Evolutionary conservation across 1,139 yeast genomes (phyloP).

Genomic region (Geotrichum siamense): DNA sequence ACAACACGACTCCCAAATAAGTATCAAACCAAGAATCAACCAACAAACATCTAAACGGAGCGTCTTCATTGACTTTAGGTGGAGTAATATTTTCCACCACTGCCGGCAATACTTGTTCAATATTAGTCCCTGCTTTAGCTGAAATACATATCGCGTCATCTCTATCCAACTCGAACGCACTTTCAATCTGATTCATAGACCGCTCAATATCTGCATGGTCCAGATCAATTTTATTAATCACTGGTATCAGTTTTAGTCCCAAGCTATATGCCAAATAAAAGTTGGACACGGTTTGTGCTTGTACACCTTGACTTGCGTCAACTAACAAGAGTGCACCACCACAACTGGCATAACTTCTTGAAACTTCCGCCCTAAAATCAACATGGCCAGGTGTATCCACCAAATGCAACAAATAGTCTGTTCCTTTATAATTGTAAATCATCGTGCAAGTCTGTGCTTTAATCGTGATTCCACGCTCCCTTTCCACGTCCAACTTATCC

Average conservation of each 20-base stretch:
- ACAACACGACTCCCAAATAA: slow-evolving; percentile 85
- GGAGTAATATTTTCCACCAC: slow-evolving; percentile 72
- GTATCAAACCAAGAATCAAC: slow-evolving; percentile 98
- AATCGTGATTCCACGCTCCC: slow-evolving; percentile 93
- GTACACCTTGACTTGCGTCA: slow-evolving; percentile 95
- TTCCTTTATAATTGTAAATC: slow-evolving; percentile 65
- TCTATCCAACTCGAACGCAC: slow-evolving; percentile 69
- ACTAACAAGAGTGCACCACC: slow-evolving; percentile 88
- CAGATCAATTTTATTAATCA: slow-evolving; percentile 85
- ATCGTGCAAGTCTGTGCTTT: slow-evolving; percentile 95
- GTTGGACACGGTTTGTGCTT: slow-evolving; percentile 96
- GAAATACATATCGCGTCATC: slow-evolving; percentile 80
- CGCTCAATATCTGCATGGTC: slow-evolving; percentile 79
- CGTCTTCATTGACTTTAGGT: slow-evolving; percentile 48
- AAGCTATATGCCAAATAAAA: slow-evolving; percentile 83
- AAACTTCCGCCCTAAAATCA: slow-evolving; percentile 89
- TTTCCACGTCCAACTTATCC: slow-evolving; percentile 88
- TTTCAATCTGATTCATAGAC: slow-evolving; percentile 76
- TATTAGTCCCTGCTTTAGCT: slow-evolving; percentile 85
- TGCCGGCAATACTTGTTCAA: slow-evolving; percentile 67
- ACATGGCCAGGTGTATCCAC: slow-evolving; percentile 99
- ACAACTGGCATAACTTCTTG: slow-evolving; percentile 90
- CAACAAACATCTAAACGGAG: slow-evolving; percentile 67
- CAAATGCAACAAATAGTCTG: slow-evolving; percentile 76
- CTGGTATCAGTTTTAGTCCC: slow-evolving; percentile 77